Base-by-base conservation (phyloP, 179 eudicot genomes). In the Actinidia arguta region DNA sequence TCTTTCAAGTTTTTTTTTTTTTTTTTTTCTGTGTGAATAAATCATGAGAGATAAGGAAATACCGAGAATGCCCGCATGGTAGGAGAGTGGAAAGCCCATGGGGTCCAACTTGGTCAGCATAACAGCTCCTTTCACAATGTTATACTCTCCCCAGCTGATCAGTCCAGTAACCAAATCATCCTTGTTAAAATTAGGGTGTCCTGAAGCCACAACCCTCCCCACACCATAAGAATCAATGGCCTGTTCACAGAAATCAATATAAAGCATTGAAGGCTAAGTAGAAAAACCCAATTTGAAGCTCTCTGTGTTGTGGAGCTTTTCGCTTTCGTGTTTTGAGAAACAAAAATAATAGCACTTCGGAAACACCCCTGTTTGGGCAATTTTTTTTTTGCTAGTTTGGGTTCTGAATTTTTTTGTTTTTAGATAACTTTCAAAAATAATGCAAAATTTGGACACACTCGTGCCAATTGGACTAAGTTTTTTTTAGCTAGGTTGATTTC, bases 141-240 rank as follows among this genome's bases (percentile, higher is more conserved):
- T 85, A 71, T 90, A 93, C 46, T 93, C 87, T 82, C 86, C 92
- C 96, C 94, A 93, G 11, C 20, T 78, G 67, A 90, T 58, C 0
- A 80, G 9, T 73, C 96, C 96, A 8, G 54, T 64, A 12, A 93
- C 92, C 73, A 90, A 67, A 42, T 93, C 94, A 73, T 52, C 92
- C 80, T 89, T 84, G 52, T 47, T 72, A 69, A 89, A 86, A 27
- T 78, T 85, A 27, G 93, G 86, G 76, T 85, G 64, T 42, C 76
- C 88, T 18, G 94, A 90, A 47, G 75, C 93, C 75, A 91, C 83
- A 44, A 93, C 92, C 78, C 82, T 88, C 22, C 96, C 96, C 68
- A 93, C 83, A 42, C 93, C 96, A 76, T 25, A 61, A 18, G 89
- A 88, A 78, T 83, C 86, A 10, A 93, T 84, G 31, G 85, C 75